Evolutionary conservation across 345 rosid species (phyloP).

Genomic region (Iberis pinnata): DNA sequence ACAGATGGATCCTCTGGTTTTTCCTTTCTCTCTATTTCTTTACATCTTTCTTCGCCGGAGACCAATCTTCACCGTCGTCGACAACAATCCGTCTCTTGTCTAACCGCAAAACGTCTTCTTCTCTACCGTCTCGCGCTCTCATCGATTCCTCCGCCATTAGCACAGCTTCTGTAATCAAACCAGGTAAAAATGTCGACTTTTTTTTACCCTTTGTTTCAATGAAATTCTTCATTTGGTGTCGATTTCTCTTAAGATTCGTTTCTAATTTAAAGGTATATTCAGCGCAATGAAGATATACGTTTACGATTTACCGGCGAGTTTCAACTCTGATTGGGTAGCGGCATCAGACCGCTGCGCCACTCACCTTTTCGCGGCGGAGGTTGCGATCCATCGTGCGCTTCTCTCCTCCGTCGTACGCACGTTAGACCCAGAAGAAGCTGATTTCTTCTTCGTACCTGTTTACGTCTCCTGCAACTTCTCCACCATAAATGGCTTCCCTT

Average conservation of each 20-base stretch:
- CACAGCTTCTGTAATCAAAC: neutral
- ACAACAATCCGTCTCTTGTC: constrained; percentile 31
- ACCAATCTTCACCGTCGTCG: constrained; percentile 44
- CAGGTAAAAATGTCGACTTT: constrained; percentile 29
- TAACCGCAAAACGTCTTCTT: constrained; percentile 37
- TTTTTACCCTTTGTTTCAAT: constrained; percentile 6
- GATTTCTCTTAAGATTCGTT: neutral
- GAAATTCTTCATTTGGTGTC: neutral
- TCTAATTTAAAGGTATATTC: constrained; percentile 28
- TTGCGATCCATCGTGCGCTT: constrained; percentile 73
- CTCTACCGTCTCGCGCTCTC: constrained; percentile 60
- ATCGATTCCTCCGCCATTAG: constrained; percentile 44
- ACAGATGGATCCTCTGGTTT: constrained; percentile 81
- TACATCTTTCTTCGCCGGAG: constrained; percentile 49
- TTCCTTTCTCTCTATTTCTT: constrained; percentile 67
- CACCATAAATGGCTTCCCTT: constrained; percentile 80
- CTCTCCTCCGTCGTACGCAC: constrained; percentile 50
- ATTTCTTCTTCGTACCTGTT: constrained; percentile 90
- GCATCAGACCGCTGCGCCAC: constrained; percentile 63
- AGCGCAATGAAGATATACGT: constrained; percentile 66
- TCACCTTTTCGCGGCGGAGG: constrained; percentile 90
- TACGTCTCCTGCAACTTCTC: constrained; percentile 96
- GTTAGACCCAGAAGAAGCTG: constrained; percentile 68
- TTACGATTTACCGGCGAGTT: constrained; percentile 70
- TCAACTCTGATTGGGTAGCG: constrained; percentile 65